A percentile compares a stretch with the other conserved stretches of the same genome.
These are phyloP conservation scores for Raphidocelis subcapitata DNA, from an alignment of 139 green algal species.

Conservation along the genomic window DNA sequence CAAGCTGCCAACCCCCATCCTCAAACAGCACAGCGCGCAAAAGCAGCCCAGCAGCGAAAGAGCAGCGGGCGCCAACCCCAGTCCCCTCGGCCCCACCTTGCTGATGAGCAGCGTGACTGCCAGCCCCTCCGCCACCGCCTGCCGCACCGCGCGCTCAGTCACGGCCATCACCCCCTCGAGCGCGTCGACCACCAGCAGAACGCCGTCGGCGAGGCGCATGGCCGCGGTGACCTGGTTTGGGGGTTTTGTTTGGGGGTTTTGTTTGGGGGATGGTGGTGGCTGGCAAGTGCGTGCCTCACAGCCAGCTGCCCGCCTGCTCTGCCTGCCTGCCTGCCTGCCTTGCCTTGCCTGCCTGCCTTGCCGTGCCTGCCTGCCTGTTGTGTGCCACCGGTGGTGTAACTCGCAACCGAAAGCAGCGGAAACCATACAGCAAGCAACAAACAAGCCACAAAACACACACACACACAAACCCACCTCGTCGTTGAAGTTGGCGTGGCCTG, in stretches of 20 bases:
- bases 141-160: constrained; percentile 81
- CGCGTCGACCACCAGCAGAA: constrained; percentile 93
- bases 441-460: too few species aligned
- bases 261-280: too few species aligned
- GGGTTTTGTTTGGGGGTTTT: too few species aligned
- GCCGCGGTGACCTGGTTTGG: constrained; percentile 73
- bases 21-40: too few species aligned
- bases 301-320: too few species aligned
- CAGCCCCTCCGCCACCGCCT: constrained; percentile 85
- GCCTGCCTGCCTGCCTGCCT: too few species aligned
- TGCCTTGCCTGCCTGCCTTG: too few species aligned
- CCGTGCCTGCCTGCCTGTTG: not conserved
- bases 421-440: not conserved
- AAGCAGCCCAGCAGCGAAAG: too few species aligned
- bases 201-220: constrained; percentile 80
- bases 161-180: constrained; percentile 93
- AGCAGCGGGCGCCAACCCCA: too few species aligned
- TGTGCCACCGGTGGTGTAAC: not conserved
- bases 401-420: not conserved
- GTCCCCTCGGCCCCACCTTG: constrained; percentile 64
- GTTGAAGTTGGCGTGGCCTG: constrained; percentile 97
- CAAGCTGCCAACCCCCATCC: too few species aligned
- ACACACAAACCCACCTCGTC: constrained; percentile 76
- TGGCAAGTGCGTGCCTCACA: too few species aligned
- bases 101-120: constrained; percentile 87